Evolutionary conservation across 495 filamentous ascomycete species (phyloP), one percentile per base, ranked within the genome.

Genomic region (Tuber calosporum): DNA sequence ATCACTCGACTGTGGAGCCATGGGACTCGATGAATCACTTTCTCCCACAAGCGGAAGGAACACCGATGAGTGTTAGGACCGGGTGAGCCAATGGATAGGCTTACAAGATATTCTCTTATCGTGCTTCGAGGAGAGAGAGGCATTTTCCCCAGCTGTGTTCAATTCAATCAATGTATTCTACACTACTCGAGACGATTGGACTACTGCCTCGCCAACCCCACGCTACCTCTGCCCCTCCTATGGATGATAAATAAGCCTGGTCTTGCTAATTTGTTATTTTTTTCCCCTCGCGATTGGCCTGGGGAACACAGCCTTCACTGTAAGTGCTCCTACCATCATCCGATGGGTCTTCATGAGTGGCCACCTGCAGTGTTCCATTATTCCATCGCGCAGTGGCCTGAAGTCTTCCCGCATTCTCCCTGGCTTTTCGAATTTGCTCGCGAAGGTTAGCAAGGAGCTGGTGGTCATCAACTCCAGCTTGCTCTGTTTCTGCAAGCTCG

Each of bases 371-470:
- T 42, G 42, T 48, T n/a, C 66, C 38, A 40, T 41, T 36, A 8
- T 40, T 41, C 9, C 69, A 26, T 34, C 45, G 34, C 3, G 67
- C 67, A 19, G 42, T 22, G 30, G 36, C 38, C 8, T 48, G 74
- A 15, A 75, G 20, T 39, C 40, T 66, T 22, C 67, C 34, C 34
- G 74, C 43, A 43, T 69, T 75, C 1, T 67, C 45, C 6, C 34
- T 72, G 2, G 69, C 66, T 48, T 40, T 74, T 34, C 67, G 41
- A 40, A 74, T 75, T 17, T 74, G 66, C n/a, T 74, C 22, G 45
- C 67, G 34, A 19, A 72, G 73, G 45, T 36, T 26, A 42, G 38
- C 43, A 69, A 75, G 58, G 36, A 45, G 67, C 13, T 70, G 48
- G 22, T 75, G 43, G 11, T 66, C 39, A 4, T 40, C 66, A 6